Conservation (phyloP, 1,139 yeast genomes). For the Kazachstania sp. region DNA sequence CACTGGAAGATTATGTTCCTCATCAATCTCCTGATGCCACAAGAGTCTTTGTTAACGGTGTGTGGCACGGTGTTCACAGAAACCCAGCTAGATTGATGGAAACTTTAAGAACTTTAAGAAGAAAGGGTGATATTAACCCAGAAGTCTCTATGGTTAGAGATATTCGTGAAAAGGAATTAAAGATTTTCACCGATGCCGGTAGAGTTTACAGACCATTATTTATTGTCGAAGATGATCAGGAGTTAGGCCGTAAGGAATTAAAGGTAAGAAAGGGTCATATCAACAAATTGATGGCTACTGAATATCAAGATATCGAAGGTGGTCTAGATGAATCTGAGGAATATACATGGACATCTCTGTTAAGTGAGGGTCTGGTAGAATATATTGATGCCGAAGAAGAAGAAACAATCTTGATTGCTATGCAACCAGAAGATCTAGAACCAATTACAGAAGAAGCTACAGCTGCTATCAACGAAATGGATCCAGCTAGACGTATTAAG, state of each 20-base stretch:
- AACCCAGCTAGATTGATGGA: constrained; percentile 88
- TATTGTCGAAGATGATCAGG: constrained; percentile 78
- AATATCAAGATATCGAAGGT: constrained; percentile 44
- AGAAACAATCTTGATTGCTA: constrained; percentile 95
- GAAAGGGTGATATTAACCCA: constrained; percentile 92
- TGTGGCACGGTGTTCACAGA: constrained; percentile 98
- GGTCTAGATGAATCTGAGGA: constrained; percentile 50
- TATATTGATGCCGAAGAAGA: constrained; percentile 97
- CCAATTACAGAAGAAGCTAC: constrained; percentile 45
- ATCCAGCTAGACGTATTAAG: constrained; percentile 73
- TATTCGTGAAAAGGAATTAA: constrained; percentile 91
- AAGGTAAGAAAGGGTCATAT: constrained; percentile 80
- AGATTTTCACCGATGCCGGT: constrained; percentile 97
- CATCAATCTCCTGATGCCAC: constrained; percentile 88
- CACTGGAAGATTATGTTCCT: constrained; percentile 91
- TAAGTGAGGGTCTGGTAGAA: constrained; percentile 81
- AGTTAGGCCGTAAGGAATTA: constrained; percentile 63
- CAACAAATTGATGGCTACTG: constrained; percentile 57
- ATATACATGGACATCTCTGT: constrained; percentile 79
- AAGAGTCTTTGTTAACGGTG: constrained; percentile 94
- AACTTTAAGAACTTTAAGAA: constrained; percentile 83
- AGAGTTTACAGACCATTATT: constrained; percentile 94
- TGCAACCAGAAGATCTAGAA: constrained; percentile 95
- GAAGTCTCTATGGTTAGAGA: constrained; percentile 96
- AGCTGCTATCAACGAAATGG: constrained; percentile 32